Base-by-base conservation (phyloP, 441 rosid species). In the Codiaeum variegatum region DNA sequence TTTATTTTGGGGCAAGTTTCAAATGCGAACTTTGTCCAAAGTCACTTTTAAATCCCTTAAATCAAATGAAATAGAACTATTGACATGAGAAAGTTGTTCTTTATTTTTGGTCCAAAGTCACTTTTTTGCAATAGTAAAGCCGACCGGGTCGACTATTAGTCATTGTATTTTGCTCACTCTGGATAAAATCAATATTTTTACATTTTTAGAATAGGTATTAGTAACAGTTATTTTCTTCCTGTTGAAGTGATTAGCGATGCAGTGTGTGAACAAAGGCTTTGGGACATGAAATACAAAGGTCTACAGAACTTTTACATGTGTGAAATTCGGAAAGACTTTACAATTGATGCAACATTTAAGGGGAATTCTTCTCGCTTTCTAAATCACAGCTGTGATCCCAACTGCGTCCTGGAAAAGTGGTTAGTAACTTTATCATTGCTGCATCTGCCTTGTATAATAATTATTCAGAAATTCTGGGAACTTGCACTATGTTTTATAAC, bases 281-380 rank as follows among this genome's bases (percentile, higher is more conserved):
- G 99, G 99, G 94, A 94, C 84, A 91, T 94, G 99, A 94, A 94
- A 78, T 76, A 92, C 83, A 82, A 81, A 83, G 94, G 97, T 40
- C 85, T 79, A 67, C 76, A 81, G 77, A 86, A 94, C 82, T 94
- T 94, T 78, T 94, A 94, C 87, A 92, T 94, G 99, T 94, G 99
- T 69, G 98, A 91, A 87, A 91, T 94, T 81, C 85, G 92, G 0
- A 94, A 91, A 77, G 94, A 94, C 76, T 92, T 94, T 80, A 92
- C 94, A 28, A 94, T 94, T 80, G 99, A 94, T 83, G 98, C 99
- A 67, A 94, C 97, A 64, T 94, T 91, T 79, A 94, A 92, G 82
- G 99, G 97, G 77, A 94, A 94, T 70, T 61, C 83, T 62, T 94
- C 98, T 72, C 97, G 99, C 24, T 94, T 94, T 80, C 84, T 94